Conservation (phyloP, 805 yeast genomes). For the Saccharomycopsis selenospora region DNA sequence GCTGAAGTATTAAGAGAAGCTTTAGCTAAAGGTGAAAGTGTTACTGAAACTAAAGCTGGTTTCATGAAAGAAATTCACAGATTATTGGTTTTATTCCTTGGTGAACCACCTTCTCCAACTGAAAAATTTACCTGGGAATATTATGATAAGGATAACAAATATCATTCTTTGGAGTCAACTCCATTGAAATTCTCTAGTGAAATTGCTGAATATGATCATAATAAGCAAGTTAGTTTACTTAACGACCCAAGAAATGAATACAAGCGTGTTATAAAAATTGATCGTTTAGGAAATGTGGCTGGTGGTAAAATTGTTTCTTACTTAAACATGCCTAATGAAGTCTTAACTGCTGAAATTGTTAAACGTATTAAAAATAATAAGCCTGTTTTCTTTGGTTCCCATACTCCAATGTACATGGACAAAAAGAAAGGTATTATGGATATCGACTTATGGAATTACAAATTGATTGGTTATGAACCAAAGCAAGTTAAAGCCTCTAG, state of each 20-base stretch:
- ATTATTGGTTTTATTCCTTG: conserved; percentile 60
- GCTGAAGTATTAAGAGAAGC: conserved; percentile 58
- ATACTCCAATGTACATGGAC: conserved; percentile 71
- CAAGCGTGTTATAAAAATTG: conserved; percentile 58
- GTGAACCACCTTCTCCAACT: conserved; percentile 69
- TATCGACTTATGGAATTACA: conserved; percentile 58
- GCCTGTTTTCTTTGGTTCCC: conserved; percentile 86
- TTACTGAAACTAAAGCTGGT: conserved; percentile 33
- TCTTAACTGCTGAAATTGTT: conserved; percentile 53
- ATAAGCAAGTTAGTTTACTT: conserved; percentile 54
- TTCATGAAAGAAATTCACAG: conserved; percentile 59
- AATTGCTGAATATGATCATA: conserved; percentile 44
- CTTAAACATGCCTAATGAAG: conserved; percentile 56
- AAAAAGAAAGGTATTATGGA: conserved; percentile 66
- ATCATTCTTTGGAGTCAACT: conserved; percentile 43
- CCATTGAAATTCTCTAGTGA: conserved; percentile 58
- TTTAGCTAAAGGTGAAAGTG: conserved; percentile 33
- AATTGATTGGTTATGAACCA: conserved; percentile 47
- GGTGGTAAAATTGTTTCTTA: conserved; percentile 64
- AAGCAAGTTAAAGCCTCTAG: conserved; percentile 59
- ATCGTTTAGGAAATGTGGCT: conserved; percentile 63
- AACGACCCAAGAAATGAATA: conserved; percentile 77
- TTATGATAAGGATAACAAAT: conserved; percentile 57
- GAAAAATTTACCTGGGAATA: conserved; percentile 69
- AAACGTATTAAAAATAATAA: conserved; percentile 63